Percentiles rank a stretch among this genome's conserved stretches.
Evolutionary conservation across 106 monocot species (phyloP).

Genomic region (Alisma plantagoaquatica): DNA sequence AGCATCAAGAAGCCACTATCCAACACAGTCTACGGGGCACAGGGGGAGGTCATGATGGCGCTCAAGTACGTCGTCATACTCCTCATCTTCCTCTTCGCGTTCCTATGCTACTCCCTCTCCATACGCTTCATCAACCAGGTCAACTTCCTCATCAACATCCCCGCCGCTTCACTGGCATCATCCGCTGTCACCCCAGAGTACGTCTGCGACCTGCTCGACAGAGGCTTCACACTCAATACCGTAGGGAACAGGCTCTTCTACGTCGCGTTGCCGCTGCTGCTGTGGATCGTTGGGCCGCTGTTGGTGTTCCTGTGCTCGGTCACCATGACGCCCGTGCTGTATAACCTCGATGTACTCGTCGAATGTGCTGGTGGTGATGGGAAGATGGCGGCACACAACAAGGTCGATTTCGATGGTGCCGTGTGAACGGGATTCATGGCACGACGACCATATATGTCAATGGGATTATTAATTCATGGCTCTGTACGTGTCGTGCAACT

Average conservation of each 20-base stretch:
- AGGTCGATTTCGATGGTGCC: too few species aligned
- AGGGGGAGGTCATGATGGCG: slow-evolving; percentile 67
- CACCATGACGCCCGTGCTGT: slow-evolving; percentile 39
- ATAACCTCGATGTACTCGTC: slow-evolving; percentile 49
- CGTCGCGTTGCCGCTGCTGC: slow-evolving; percentile 41
- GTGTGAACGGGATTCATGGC: too few species aligned
- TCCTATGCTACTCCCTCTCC: slow-evolving; percentile 76
- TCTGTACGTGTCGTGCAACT: too few species aligned
- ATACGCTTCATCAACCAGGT: slow-evolving; percentile 66
- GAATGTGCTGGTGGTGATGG: slow-evolving; percentile 5
- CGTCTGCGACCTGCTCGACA: slow-evolving; percentile 43
- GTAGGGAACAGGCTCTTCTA: slow-evolving; percentile 71
- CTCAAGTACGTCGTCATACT: slow-evolving; percentile 66
- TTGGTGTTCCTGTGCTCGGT: slow-evolving; percentile 52
- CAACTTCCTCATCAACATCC: slow-evolving; percentile 62
- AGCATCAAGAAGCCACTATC: slow-evolving; percentile 64
- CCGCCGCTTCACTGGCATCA: neutral
- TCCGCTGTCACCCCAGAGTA: slow-evolving; percentile 34
- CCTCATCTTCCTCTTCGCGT: slow-evolving; percentile 65
- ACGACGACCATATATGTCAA: too few species aligned
- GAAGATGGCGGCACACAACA: too few species aligned
- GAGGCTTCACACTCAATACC: slow-evolving; percentile 33
- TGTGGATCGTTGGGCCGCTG: slow-evolving; percentile 77
- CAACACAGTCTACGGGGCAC: slow-evolving; percentile 50
- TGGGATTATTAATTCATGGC: too few species aligned